Evolutionary conservation across 441 rosid species (phyloP).

Genomic region (Biscutella laevigata): DNA sequence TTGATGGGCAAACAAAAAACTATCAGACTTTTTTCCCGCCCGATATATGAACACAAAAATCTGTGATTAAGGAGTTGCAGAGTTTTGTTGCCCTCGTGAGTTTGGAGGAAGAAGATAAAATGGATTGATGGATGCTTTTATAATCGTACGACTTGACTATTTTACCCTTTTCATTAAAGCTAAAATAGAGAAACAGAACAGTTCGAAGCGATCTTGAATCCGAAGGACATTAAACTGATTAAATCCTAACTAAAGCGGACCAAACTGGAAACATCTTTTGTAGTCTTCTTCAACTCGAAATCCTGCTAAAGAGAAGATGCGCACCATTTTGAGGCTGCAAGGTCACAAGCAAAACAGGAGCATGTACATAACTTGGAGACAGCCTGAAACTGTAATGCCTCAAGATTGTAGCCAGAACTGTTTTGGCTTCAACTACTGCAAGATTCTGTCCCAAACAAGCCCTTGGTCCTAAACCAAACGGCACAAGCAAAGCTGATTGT

Average conservation of each 20-base stretch:
- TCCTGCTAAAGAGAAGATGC: conserved; percentile 48
- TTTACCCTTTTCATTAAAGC: not conserved
- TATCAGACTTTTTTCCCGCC: not conserved
- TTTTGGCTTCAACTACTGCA: conserved; percentile 46
- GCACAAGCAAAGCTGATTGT: conserved; percentile 43
- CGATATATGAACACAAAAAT: not conserved
- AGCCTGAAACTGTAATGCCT: conserved; percentile 33
- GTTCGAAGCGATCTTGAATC: not conserved
- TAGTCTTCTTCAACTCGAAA: not conserved
- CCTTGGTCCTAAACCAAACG: conserved; percentile 70
- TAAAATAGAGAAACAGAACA: no score
- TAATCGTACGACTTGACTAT: not conserved
- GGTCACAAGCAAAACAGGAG: conserved; percentile 40
- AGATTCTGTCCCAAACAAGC: conserved; percentile 62
- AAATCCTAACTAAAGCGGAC: not conserved
- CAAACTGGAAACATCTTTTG: not conserved
- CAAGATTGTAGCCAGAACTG: conserved; percentile 45
- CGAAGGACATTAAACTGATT: not conserved
- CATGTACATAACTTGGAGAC: conserved; percentile 63
- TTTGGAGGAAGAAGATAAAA: conserved; percentile 7
- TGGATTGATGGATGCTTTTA: not conserved
- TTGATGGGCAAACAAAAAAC: no score
- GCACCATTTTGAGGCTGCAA: conserved; percentile 60
- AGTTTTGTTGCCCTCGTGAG: not conserved
- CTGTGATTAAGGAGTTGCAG: not conserved